Evolutionary conservation across 495 filamentous ascomycete species (phyloP).

Genomic region (Penicillium goetzii): DNA sequence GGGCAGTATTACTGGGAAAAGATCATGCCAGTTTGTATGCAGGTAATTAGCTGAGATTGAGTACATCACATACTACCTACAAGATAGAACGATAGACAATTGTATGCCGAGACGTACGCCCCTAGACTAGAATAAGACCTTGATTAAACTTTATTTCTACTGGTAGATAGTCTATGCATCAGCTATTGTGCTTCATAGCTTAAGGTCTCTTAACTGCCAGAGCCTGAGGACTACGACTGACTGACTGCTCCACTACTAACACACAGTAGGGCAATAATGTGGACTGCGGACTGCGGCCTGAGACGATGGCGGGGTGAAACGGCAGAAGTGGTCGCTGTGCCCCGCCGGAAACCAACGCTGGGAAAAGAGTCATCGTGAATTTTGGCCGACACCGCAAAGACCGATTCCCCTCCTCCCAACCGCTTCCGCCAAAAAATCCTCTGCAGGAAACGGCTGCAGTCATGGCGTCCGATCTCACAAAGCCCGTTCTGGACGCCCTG

Average conservation of each 20-base stretch:
- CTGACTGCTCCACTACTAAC: too few species aligned
- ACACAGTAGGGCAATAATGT: neutral
- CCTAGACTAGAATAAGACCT: neutral
- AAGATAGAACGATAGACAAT: too few species aligned
- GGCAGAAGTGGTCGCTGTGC: slow-evolving; percentile 27
- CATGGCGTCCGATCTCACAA: slow-evolving; percentile 67
- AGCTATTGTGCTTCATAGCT: neutral
- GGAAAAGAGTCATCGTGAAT: slow-evolving; percentile 37
- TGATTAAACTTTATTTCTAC: neutral
- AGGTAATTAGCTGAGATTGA: neutral
- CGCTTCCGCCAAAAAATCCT: slow-evolving; percentile 20
- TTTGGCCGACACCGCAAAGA: slow-evolving; percentile 27
- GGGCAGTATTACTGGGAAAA: too few species aligned
- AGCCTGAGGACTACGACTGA: too few species aligned
- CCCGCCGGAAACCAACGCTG: slow-evolving; percentile 29
- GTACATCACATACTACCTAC: neutral
- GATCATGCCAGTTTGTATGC: neutral
- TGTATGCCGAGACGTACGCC: too few species aligned
- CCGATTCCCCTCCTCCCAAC: slow-evolving; percentile 15
- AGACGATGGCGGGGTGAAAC: slow-evolving; percentile 30
- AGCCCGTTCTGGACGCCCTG: slow-evolving; percentile 67
- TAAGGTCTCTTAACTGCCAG: neutral
- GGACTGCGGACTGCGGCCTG: neutral
- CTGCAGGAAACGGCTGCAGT: slow-evolving; percentile 39
- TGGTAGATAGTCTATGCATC: neutral